A percentile compares a stretch with the other conserved stretches of the same genome.
phyloP scores from a whole-genome alignment of 1,284 basidiomycete species.

The Pseudozyma tsukubaensis region DNA sequence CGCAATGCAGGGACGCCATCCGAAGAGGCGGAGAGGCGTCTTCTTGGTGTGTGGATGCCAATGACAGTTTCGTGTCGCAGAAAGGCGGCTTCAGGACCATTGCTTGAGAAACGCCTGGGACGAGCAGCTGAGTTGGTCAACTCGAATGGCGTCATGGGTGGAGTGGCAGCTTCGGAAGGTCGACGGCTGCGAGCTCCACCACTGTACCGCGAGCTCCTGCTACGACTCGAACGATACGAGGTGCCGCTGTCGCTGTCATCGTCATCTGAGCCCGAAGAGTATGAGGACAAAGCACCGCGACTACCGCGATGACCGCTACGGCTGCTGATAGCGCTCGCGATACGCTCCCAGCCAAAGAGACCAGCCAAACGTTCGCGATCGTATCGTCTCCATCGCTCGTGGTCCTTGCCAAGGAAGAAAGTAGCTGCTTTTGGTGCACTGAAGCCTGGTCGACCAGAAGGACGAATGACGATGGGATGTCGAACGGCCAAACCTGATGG shows the following conservation, averaged over 20 bases:
- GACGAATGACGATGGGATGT: slow-evolving; percentile 43
- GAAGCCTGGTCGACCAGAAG: slow-evolving; percentile 46
- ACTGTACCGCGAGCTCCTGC: slow-evolving; percentile 37
- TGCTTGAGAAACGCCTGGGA: slow-evolving; percentile 52
- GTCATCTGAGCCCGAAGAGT: slow-evolving; percentile 41
- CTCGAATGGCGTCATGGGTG: slow-evolving; percentile 40
- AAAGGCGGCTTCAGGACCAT: slow-evolving; percentile 60
- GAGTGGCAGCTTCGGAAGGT: slow-evolving; percentile 31
- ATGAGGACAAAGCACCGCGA: slow-evolving; percentile 37
- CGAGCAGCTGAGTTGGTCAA: slow-evolving; percentile 7
- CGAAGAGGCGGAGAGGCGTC: slow-evolving; percentile 40
- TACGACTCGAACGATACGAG: slow-evolving; percentile 37
- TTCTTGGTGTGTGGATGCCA: slow-evolving; percentile 59
- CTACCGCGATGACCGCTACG: slow-evolving; percentile 31
- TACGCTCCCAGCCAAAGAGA: slow-evolving; percentile 38
- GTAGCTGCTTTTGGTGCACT: slow-evolving; percentile 54
- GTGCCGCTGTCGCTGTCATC: slow-evolving; percentile 41
- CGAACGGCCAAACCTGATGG: slow-evolving; percentile 24
- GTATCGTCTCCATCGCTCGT: slow-evolving; percentile 63
- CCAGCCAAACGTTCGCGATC: slow-evolving; percentile 50
- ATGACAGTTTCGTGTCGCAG: slow-evolving; percentile 62
- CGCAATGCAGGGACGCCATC: slow-evolving; percentile 28
- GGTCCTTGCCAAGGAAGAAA: slow-evolving; percentile 64
- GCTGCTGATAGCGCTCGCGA: slow-evolving; percentile 49
- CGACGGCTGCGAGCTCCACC: slow-evolving; percentile 23